Evolutionary conservation across 2,329 filamentous ascomycete species (phyloP), one percentile per base, ranked within the genome.

Genomic region (Penicillium sp.): DNA sequence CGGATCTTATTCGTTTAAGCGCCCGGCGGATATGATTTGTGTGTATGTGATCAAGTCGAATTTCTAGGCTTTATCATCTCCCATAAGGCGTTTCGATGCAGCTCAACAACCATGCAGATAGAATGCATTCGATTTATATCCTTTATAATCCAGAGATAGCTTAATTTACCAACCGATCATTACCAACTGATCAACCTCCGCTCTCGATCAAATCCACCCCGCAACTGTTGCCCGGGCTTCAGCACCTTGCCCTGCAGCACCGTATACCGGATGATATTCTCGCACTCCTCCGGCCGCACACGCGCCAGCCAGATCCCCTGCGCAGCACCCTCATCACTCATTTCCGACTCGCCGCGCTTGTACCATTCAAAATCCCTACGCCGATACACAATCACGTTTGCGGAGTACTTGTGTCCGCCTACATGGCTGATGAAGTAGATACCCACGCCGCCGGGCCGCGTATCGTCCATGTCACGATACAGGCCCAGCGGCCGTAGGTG

Each of bases 341-440:
- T 58, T 29, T 40, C 54, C 16, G 44, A 57, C 46, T 47, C 42
- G 37, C 57, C 58, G 11, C 51, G 54, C 47, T 59, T 59, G 43
- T 66, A 64, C 66, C 67, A 69, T 4, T 67, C 64, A 20, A 68
- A 64, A 51, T 66, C 69, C 6, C 76, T 74, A 14, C 79, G 77
- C 8, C 93, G 80, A 68, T 98, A 97, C 1, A 98, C 77, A 74
- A 98, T 87, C 58, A 97, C 82, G 61, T 98, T 98, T 23, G 93
- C 93, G 38, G 85, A 84, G 71, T 95, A 97, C 73, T 96, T 96
- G 74, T 98, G 93, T 0, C 93, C 93, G 23, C 93, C 93, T 2
- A 96, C 89, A 64, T 98, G 93, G 57, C 84, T 91, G 63, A 97
- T 94, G 65, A 96, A 97, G 72, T 95, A 95, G 55, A 98, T 87